These are phyloP conservation scores for Henckelia pumila DNA, from an alignment of 257 asterid species.

Conservation along the genomic window DNA sequence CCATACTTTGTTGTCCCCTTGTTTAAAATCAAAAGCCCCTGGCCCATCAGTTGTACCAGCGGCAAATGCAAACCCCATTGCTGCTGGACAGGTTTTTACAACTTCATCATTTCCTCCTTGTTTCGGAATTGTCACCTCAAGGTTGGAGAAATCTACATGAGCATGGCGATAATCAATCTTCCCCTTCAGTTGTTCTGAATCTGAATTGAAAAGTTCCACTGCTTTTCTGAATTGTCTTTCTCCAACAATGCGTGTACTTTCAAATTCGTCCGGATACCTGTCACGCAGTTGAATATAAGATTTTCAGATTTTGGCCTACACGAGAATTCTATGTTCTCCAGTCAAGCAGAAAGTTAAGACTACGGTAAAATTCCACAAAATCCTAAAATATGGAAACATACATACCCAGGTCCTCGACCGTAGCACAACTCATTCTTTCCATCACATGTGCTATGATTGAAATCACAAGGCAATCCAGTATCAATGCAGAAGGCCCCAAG, in stretches of 20 bases:
- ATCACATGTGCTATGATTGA: conserved; percentile 94
- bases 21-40: conserved; percentile 98
- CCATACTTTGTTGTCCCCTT: conserved; percentile 82
- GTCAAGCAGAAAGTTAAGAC: conserved; percentile 14
- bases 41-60: conserved; percentile 99
- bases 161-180: conserved; percentile 80
- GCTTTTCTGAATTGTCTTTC: conserved; percentile 89
- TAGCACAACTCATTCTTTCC: conserved; percentile 97
- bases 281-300: conserved; percentile 28
- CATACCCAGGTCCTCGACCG: conserved; percentile 98
- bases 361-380: conserved; percentile 3
- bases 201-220: conserved; percentile 65
- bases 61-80: conserved; percentile 99
- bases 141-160: conserved; percentile 72
- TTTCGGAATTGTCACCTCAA: conserved; percentile 62
- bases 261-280: conserved; percentile 95
- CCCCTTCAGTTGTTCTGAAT: conserved; percentile 72
- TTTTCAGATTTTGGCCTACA: conserved; percentile 18
- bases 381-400: conserved; percentile 14
- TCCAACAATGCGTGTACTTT: conserved; percentile 91
- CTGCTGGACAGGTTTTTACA: conserved; percentile 93
- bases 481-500: conserved; percentile 95
- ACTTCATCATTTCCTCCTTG: conserved; percentile 53
- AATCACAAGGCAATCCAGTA: conserved; percentile 94
- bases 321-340: conserved; percentile 2